These are phyloP conservation scores for Boletus rubropictus DNA, from an alignment of 768 basidiomycete genomes.

Conservation along the genomic window DNA sequence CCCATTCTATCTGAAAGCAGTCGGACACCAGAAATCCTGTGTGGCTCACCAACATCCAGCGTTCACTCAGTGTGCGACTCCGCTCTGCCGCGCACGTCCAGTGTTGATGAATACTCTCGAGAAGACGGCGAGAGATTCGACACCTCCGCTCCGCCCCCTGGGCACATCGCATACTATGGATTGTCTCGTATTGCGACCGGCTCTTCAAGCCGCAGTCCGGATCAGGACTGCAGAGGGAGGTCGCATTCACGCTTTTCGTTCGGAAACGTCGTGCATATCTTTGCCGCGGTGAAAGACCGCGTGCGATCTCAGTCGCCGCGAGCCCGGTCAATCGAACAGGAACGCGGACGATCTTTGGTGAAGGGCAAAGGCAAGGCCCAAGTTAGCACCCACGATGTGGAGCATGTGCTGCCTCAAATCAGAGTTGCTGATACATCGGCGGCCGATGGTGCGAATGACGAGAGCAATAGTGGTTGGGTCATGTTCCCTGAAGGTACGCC, in stretches of 20 bases:
- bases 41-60: constrained; percentile 10
- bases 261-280: constrained; percentile 43
- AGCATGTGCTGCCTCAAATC: constrained; percentile 19
- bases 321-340: constrained; percentile 5
- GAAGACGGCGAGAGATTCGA: constrained; percentile 19
- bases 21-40: not conserved
- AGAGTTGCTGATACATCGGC: constrained; percentile 28
- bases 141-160: constrained; percentile 1
- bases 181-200: constrained; percentile 10
- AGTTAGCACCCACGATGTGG: not conserved
- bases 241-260: constrained; percentile 48
- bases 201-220: constrained; percentile 14
- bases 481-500: constrained; percentile 77
- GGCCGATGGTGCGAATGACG: constrained; percentile 22
- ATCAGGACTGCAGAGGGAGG: constrained; percentile 29
- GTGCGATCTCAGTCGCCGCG: constrained; percentile 46
- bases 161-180: constrained; percentile 12
- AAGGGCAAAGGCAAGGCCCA: constrained; percentile 29
- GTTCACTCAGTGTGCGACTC: constrained; percentile 1
- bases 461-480: constrained; percentile 60
- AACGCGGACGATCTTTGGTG: constrained; percentile 27
- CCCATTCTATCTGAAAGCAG: not conserved
- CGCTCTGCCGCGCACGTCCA: constrained; percentile 36
- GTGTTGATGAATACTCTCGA: constrained; percentile 39
- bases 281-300: constrained; percentile 40